Evolutionary conservation across 1,284 basidiomycete species (phyloP).

Genomic region (Coniferiporia weirii): DNA sequence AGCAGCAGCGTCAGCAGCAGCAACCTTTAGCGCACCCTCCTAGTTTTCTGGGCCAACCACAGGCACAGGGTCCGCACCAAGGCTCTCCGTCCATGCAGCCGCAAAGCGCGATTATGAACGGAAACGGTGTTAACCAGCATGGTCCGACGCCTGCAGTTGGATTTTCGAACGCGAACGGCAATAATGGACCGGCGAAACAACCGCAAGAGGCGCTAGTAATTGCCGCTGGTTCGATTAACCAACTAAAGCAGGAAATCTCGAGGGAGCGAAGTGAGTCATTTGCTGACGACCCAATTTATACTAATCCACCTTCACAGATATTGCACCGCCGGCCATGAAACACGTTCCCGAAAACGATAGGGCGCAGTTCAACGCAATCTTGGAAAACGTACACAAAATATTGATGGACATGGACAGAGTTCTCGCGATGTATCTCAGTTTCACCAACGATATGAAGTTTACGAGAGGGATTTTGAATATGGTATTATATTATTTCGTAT

Average conservation of each 20-base stretch:
- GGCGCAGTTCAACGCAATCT: constrained; percentile 12
- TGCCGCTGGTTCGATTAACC: background rate
- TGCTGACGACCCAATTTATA: background rate
- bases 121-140: background rate
- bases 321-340: background rate
- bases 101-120: background rate
- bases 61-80: background rate
- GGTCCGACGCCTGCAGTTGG: background rate
- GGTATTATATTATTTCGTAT: constrained; percentile 32
- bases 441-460: constrained; percentile 40
- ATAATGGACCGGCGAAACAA: background rate
- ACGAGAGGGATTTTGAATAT: constrained; percentile 47
- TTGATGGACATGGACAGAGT: constrained; percentile 44
- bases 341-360: constrained; percentile 9
- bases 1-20: constrained; percentile 4
- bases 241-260: background rate
- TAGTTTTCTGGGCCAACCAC: background rate
- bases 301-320: background rate
- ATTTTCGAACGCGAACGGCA: background rate
- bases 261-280: background rate
- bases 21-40: background rate
- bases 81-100: background rate
- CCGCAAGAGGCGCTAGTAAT: background rate
- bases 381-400: constrained; percentile 44
- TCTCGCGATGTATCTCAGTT: constrained; percentile 41